Percentiles rank a stretch among this genome's conserved stretches.
phyloP scores from a whole-genome alignment of 352 stramenopile species.

The Phytophthora constricta region DNA sequence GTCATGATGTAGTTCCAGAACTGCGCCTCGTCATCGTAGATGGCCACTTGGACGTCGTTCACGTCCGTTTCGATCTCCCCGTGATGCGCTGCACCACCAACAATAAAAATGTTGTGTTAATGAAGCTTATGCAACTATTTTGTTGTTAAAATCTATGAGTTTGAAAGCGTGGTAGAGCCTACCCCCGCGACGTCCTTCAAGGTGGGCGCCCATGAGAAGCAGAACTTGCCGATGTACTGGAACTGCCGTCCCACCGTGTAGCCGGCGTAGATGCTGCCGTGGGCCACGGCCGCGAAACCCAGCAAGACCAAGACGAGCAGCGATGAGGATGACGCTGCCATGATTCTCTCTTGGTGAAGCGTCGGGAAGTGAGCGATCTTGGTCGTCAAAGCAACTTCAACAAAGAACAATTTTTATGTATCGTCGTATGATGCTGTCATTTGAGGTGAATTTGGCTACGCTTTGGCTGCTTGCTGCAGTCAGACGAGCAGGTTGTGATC shows the following conservation, averaged over 20 bases:
- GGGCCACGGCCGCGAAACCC: not conserved
- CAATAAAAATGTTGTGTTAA: not conserved
- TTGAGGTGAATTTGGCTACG: slow-evolving; percentile 21
- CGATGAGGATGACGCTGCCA: slow-evolving; percentile 15
- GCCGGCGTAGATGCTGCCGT: slow-evolving; percentile 57
- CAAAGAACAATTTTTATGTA: too few relatives aligned
- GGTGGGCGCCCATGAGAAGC: slow-evolving; percentile 70
- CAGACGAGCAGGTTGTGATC: not conserved
- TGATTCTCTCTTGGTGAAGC: not conserved
- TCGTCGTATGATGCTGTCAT: too few relatives aligned
- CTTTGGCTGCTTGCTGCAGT: not conserved
- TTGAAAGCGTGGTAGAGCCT: too few relatives aligned
- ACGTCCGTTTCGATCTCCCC: slow-evolving; percentile 72
- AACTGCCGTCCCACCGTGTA: slow-evolving; percentile 77
- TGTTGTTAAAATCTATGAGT: not conserved
- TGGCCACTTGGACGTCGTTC: slow-evolving; percentile 65
- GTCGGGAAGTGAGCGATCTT: too few relatives aligned
- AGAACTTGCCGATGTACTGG: slow-evolving; percentile 86
- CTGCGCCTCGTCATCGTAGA: slow-evolving; percentile 82
- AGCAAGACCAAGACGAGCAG: slow-evolving; percentile 18
- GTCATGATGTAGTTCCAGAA: slow-evolving; percentile 85
- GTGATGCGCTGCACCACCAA: slow-evolving; percentile 50
- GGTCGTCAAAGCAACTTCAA: slow-evolving; percentile 34
- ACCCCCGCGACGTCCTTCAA: slow-evolving; percentile 68
- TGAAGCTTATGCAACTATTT: slow-evolving; percentile 4